Evolutionary conservation across 176 grass and related monocot species (phyloP), one percentile per base, ranked within the genome.

Genomic region (bread wheat (Triticum aestivum)): DNA sequence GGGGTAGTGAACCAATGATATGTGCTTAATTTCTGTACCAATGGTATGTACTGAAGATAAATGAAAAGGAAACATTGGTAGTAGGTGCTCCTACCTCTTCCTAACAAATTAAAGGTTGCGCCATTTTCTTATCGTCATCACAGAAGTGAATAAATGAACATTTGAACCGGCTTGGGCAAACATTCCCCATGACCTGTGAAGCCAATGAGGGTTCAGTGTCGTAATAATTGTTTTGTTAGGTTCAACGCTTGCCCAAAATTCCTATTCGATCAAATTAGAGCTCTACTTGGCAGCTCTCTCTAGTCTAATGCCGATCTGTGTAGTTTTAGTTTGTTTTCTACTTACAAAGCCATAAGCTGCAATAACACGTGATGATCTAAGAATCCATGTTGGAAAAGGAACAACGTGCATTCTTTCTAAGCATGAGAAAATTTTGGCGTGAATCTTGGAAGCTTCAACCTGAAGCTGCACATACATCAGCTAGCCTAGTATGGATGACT

Each of bases 11-110:
- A 38, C 37, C 37, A 38, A 41, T 41, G 7, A 41, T 41, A 21
- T 8, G 18, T 21, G 30, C 42, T 12, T 45, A 45, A 45, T 45
- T 45, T 45, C 42, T 45, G 42, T 12, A 45, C 42, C 10, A 45
- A 12, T 45, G 11, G 3, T 45, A 45, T 10, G 11, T 45, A 3
- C 44, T 12, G 44, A 47, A 47, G 44, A 47, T 12, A 13, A 47
- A 47, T 4, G 44, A 13, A 47, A 47, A 41, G 49, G 63, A 80
- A 86, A 86, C 9, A 30, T 27, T 8, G 9, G 49, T 44, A 66
- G 32, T 80, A 47, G 65, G 76, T 86, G 75, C 23, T 69, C 75
- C 75, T 69, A 54, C 14, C 20, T 61, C 76, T 67, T 67, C 82
- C 54, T 17, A 58, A 58, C 61, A 24, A 24, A 24, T 24, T 24